Percentiles rank a stretch among this genome's conserved stretches.
These are phyloP conservation scores for Artemisia argyi DNA, from an alignment of 129 eudicot species.

Conservation along the genomic window DNA sequence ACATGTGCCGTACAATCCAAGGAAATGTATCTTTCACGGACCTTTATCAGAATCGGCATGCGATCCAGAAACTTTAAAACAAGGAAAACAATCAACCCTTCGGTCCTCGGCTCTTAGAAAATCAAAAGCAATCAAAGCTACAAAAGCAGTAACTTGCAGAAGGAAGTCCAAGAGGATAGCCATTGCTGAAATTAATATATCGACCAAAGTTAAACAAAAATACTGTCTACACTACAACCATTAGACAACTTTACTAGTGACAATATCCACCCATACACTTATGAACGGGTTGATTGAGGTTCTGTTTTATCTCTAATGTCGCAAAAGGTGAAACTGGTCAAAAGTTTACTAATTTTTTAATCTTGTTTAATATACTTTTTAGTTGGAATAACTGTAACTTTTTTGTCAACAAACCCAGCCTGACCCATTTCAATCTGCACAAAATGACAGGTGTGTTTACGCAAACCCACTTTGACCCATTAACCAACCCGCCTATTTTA, in stretches of 20 bases:
- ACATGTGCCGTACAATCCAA: background rate
- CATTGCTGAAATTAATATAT: slow-evolving; percentile 60
- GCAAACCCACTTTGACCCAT: background rate
- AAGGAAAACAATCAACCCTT: slow-evolving; percentile 95
- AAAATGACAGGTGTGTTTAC: background rate
- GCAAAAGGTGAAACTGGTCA: background rate
- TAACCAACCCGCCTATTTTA: background rate
- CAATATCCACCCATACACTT: background rate
- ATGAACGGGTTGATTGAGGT: background rate
- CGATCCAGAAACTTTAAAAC: slow-evolving; percentile 57
- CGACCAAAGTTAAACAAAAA: slow-evolving; percentile 21
- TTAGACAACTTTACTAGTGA: background rate
- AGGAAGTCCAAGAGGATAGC: slow-evolving; percentile 98
- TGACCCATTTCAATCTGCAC: background rate
- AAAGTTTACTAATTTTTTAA: too few species aligned
- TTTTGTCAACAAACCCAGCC: too few species aligned
- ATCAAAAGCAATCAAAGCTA: slow-evolving; percentile 85
- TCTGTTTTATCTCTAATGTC: background rate
- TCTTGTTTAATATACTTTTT: too few species aligned
- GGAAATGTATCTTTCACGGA: slow-evolving; percentile 25
- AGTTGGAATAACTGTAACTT: too few species aligned
- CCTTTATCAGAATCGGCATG: slow-evolving; percentile 68
- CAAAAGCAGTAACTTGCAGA: slow-evolving; percentile 99
- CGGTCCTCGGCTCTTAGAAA: slow-evolving; percentile 87
- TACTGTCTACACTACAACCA: background rate